phyloP scores from a whole-genome alignment of 208 protist species.

The Trypanosoma conorhini region DNA sequence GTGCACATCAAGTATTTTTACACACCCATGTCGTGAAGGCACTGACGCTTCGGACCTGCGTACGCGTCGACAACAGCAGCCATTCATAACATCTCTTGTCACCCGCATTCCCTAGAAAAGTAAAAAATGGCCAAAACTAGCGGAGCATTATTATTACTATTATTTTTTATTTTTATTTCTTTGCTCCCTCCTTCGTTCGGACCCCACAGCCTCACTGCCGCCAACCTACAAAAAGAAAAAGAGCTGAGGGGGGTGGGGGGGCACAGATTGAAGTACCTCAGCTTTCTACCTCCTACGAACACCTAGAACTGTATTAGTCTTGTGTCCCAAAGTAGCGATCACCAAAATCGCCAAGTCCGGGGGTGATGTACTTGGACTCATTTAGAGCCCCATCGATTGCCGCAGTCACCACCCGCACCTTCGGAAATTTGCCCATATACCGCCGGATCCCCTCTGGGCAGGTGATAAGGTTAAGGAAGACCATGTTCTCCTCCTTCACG shows the following conservation, averaged over 20 bases:
- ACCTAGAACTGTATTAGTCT: conserved; percentile 23
- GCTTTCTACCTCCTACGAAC: neutral
- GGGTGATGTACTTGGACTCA: conserved; percentile 94
- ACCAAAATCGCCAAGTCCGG: conserved; percentile 97
- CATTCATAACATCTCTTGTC: neutral
- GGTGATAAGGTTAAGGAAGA: conserved; percentile 96
- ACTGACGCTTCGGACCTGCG: neutral
- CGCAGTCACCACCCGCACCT: conserved; percentile 89
- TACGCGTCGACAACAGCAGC: neutral
- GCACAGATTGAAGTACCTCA: neutral
- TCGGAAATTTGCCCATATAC: conserved; percentile 70
- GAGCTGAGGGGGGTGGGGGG: too few relatives aligned
- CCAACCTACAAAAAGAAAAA: neutral
- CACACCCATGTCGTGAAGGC: neutral
- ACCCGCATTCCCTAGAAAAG: neutral
- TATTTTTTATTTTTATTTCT: neutral
- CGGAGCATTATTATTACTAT: neutral
- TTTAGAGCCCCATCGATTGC: conserved; percentile 94
- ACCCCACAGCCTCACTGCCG: neutral
- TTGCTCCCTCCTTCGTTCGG: neutral
- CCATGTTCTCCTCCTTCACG: conserved; percentile 94
- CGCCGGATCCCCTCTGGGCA: conserved; percentile 85
- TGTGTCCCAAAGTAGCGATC: conserved; percentile 96
- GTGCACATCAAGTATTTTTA: neutral
- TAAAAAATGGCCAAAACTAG: neutral